phyloP scores from a whole-genome alignment of 305 asterid genomes.

The Fraxinus baroniana region DNA sequence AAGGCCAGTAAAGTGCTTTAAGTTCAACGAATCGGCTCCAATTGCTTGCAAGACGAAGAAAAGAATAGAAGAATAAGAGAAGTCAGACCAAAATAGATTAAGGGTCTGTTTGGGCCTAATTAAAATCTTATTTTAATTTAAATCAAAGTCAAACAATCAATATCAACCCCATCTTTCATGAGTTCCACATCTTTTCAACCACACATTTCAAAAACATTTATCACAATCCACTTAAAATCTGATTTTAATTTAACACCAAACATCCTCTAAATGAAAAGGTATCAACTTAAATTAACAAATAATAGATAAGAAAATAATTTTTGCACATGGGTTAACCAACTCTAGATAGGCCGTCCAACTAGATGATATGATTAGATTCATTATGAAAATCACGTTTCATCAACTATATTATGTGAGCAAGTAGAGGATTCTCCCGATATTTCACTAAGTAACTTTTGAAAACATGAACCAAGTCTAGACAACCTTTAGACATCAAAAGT shows the following conservation, averaged over 20 bases:
- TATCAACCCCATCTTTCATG: no score
- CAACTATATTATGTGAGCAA: neutral
- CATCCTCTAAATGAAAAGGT: neutral
- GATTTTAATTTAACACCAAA: no score
- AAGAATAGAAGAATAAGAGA: neutral
- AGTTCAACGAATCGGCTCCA: neutral
- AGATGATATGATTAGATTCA: neutral
- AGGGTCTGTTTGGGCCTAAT: no score
- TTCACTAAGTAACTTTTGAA: neutral
- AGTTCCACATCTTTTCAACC: no score
- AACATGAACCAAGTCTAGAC: neutral
- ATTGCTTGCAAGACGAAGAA: neutral
- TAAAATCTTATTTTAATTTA: no score
- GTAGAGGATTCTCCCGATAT: neutral
- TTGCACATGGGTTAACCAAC: neutral
- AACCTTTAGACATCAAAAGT: neutral
- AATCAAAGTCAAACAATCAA: no score
- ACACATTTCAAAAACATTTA: no score
- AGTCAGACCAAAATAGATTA: neutral
- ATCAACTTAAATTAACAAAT: neutral
- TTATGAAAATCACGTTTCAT: neutral
- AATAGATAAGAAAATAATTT: neutral
- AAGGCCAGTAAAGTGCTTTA: neutral
- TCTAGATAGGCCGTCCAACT: neutral
- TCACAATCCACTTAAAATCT: no score